phyloP scores from a whole-genome alignment of 441 rosid genomes.

The Mallotus japonicus region DNA sequence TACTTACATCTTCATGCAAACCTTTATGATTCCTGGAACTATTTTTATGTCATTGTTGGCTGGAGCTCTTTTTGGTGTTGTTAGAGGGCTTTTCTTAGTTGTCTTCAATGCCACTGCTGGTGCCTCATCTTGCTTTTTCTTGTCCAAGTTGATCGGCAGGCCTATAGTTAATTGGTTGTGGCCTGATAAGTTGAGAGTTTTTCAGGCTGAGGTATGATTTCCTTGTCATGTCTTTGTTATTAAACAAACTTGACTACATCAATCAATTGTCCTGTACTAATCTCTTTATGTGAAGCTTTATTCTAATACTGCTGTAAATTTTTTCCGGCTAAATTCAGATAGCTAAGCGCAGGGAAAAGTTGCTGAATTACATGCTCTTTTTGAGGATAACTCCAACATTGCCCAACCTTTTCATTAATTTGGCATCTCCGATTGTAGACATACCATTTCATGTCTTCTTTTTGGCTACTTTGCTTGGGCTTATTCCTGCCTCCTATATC shows the following conservation, averaged over 20 bases:
- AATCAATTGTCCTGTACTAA: neutral
- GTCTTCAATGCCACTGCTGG: constrained; percentile 93
- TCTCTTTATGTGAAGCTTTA: neutral
- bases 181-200: constrained; percentile 89
- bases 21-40: constrained; percentile 99
- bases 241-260: constrained; percentile 5
- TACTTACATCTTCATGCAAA: constrained; percentile 96
- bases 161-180: constrained; percentile 89
- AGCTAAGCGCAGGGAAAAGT: constrained; percentile 80
- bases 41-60: constrained; percentile 97
- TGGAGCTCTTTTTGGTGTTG: constrained; percentile 93
- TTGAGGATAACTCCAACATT: constrained; percentile 89
- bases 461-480: constrained; percentile 83
- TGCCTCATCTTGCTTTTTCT: constrained; percentile 87
- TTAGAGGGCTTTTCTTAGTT: constrained; percentile 80
- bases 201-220: constrained; percentile 76
- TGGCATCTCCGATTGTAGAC: constrained; percentile 97
- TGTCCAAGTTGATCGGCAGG: constrained; percentile 88
- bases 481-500: constrained; percentile 87
- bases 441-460: constrained; percentile 96
- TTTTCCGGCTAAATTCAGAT: constrained; percentile 42
- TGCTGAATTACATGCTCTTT: constrained; percentile 94
- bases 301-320: constrained; percentile 11
- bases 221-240: constrained; percentile 3
- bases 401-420: constrained; percentile 92